Evolutionary conservation across 176 grass and related monocot genomes (phyloP), one percentile per base, ranked within the genome.

Genomic region (Hsuehochloa calcarea): DNA sequence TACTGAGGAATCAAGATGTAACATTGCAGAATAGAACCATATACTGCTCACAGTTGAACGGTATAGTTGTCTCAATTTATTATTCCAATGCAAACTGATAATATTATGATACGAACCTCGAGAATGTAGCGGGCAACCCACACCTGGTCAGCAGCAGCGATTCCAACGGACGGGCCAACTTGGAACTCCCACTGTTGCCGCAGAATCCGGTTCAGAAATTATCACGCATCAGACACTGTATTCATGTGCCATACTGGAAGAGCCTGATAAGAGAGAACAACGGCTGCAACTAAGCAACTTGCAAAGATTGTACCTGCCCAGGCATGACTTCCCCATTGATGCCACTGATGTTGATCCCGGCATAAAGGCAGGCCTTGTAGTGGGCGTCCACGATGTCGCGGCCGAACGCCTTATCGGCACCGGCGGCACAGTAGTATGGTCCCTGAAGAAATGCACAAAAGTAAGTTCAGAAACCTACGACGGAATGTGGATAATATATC

Each of bases 241-340:
- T 67, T 58, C 49, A 58, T 12, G 72, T 25, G 25, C 17, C 83
- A 20, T 86, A 27, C 78, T 55, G 74, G 52, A 59, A 44, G 34
- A 39, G 52, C 15, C 37, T 7, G 44, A 55, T 74, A 34, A 16
- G 68, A 65, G 16, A 54, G 58, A 80, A n/a, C 26, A 65, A 78
- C 34, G 60, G 46, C 31, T 58, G 63, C 73, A 63, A 79, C 3
- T 8, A 14, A 5, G 22, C 14, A 51, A 65, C 10, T 59, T 72
- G 74, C 23, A 54, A 6, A 15, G 38, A 55, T 37, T 4, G 45
- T 82, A 97, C 95, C 88, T 97, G 96, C 7, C 93, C 96, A 23
- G 96, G 96, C 96, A 98, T 98, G 84, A 98, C 96, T 89, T 98
- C 96, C 73, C 93, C 96, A 44, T 98, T 98, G 91, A 98, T 98